Base-by-base conservation (phyloP, 345 rosid genomes). In the Melaleuca alternifolia region DNA sequence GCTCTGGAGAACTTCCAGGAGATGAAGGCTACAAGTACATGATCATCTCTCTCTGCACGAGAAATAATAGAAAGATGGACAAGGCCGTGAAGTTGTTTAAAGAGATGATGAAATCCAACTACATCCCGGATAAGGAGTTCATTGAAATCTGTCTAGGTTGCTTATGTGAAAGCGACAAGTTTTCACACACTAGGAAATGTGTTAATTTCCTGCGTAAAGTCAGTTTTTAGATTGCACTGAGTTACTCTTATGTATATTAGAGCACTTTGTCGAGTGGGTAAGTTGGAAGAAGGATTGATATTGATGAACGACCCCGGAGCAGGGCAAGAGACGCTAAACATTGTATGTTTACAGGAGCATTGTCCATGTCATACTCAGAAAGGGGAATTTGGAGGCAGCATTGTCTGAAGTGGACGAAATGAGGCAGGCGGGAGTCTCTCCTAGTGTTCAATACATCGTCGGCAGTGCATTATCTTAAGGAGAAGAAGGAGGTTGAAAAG, bases 11-110 rank as follows among this genome's bases (percentile, higher is more conserved):
- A 93, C 79, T 95, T 95, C 83, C 15, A 85, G 51, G 97, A 95
- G 90, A 95, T 95, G 98, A 93, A 95, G 87, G 91, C 81, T 95
- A 91, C 91, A 94, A 94, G 90, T 92, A 81, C 89, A 89, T 93
- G 89, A 90, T 97, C 81, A 86, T 93, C 54, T 92, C 92, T 86
- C 94, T 95, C 76, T 94, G 96, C 62, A 90, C 92, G 86, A 92
- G 87, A 88, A 95, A 95, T 91, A 95, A 97, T 11, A 92, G 94
- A 88, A 95, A 93, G 82, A 91, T 92, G 65, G 94, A 93, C 83
- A 92, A 92, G 88, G 98, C 96, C 57, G 86, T 88, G 33, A 91
- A 87, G 88, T 85, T 85, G 57, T 95, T 93, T 88, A 89, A 88
- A 12, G 95, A 94, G 94, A 95, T 95, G 98, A 92, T 92, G 87